Conservation (phyloP, 768 basidiomycete genomes). For the Amanita pseudoporphyria region DNA sequence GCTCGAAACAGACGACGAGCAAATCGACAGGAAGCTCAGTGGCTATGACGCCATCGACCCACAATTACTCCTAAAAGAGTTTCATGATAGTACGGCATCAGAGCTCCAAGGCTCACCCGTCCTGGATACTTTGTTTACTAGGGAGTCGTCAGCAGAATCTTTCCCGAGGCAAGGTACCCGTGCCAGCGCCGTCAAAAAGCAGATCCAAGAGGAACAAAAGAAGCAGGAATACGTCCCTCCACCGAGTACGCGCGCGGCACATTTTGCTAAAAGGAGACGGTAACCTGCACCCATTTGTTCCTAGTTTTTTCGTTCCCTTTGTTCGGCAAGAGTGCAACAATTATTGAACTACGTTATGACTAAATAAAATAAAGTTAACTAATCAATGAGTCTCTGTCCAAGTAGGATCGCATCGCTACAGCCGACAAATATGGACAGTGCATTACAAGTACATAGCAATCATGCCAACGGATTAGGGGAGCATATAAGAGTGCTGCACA, state of each 20-base stretch:
- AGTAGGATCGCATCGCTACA: not conserved
- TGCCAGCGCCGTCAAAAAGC: slow-evolving; percentile 27
- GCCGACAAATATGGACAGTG: not conserved
- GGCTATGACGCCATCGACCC: not conserved
- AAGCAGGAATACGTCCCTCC: slow-evolving; percentile 27
- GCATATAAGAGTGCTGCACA: not conserved
- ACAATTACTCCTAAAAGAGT: not conserved
- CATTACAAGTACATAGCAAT: not conserved
- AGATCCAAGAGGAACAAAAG: slow-evolving; percentile 21
- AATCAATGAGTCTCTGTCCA: slow-evolving; percentile 3
- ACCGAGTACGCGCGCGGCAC: slow-evolving; percentile 25
- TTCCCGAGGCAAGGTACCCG: slow-evolving; percentile 29
- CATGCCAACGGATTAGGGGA: not conserved
- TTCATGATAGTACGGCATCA: not conserved
- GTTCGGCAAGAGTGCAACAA: too few species aligned
- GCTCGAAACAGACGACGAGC: slow-evolving; percentile 2
- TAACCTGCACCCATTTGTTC: not conserved
- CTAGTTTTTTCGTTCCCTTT: not conserved
- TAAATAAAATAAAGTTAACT: too few species aligned
- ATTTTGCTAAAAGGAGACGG: not conserved
- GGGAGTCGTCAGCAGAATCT: slow-evolving; percentile 18
- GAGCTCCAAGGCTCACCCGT: not conserved
- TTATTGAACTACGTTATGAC: too few species aligned
- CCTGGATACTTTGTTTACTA: slow-evolving; percentile 3
- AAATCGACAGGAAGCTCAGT: not conserved